These are phyloP conservation scores for Fusarium verrucosum DNA, from an alignment of 2,329 filamentous ascomycete species.

Conservation along the genomic window DNA sequence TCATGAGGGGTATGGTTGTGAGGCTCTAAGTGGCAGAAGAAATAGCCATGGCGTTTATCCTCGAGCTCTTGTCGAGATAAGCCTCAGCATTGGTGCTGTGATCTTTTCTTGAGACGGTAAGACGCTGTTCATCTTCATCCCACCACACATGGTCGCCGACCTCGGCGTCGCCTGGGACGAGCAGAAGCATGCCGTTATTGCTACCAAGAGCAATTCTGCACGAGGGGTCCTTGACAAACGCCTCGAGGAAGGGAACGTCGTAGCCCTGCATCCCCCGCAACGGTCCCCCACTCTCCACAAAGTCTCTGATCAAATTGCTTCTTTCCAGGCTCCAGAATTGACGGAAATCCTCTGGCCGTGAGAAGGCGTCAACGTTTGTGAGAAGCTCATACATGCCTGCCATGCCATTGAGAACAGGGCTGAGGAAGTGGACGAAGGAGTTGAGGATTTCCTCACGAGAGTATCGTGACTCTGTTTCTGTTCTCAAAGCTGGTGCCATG, in stretches of 20 bases:
- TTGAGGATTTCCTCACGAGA: slow-evolving; percentile 43
- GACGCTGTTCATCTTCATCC: slow-evolving; percentile 33
- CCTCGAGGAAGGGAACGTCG: slow-evolving; percentile 42
- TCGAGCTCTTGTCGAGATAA: slow-evolving; percentile 38
- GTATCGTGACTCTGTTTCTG: slow-evolving; percentile 25
- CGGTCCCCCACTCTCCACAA: slow-evolving; percentile 43
- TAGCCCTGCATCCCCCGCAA: slow-evolving; percentile 39
- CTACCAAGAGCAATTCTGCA: slow-evolving; percentile 43
- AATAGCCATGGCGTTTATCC: slow-evolving; percentile 37
- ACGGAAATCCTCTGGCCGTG: slow-evolving; percentile 47
- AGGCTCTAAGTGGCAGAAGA: slow-evolving; percentile 36
- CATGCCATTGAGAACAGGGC: slow-evolving; percentile 50
- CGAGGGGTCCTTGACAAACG: slow-evolving; percentile 41
- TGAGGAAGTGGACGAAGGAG: slow-evolving; percentile 47
- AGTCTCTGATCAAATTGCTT: slow-evolving; percentile 48
- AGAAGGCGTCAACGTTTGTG: slow-evolving; percentile 46
- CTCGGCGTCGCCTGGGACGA: slow-evolving; percentile 43
- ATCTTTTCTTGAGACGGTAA: slow-evolving; percentile 34
- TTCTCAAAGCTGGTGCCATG: slow-evolving; percentile 40
- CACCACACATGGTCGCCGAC: slow-evolving; percentile 44
- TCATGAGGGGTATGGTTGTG: neutral
- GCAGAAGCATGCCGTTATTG: slow-evolving; percentile 40
- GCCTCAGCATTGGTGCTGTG: slow-evolving; percentile 28
- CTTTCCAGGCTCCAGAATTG: slow-evolving; percentile 50
- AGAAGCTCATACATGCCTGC: slow-evolving; percentile 49